Percentiles rank a stretch among this genome's conserved stretches.
Evolutionary conservation across 2,329 filamentous ascomycete genomes (phyloP).

Genomic region (Xylariaceae sp.): DNA sequence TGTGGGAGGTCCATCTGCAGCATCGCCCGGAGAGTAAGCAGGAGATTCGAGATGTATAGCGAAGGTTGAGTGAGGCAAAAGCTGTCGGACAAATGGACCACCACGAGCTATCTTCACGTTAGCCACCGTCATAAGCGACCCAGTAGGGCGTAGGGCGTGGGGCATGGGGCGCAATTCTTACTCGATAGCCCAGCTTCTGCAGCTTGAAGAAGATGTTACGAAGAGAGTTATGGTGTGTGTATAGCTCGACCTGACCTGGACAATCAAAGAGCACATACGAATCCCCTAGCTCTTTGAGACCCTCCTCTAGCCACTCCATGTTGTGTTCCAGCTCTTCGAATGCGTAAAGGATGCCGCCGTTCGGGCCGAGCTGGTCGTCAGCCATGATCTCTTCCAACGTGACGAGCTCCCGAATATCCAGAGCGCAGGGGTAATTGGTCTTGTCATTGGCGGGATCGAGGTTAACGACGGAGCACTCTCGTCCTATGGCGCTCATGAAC

Average conservation of each 20-base stretch:
- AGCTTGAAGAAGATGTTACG: conserved; percentile 87
- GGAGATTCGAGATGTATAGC: conserved; percentile 87
- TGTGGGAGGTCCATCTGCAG: conserved; percentile 96
- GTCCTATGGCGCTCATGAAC: conserved; percentile 91
- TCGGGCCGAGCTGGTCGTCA: conserved; percentile 82
- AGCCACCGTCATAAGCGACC: conserved; percentile 18
- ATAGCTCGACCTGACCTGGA: conserved; percentile 93
- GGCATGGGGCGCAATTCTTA: conserved; percentile 39
- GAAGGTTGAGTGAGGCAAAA: conserved; percentile 91
- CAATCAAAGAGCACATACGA: conserved; percentile 96
- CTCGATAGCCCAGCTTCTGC: conserved; percentile 87
- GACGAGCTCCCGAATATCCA: conserved; percentile 85
- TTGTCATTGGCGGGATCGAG: conserved; percentile 95
- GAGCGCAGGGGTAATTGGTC: conserved; percentile 78
- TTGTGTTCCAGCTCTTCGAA: conserved; percentile 94
- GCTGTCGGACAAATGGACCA: conserved; percentile 88
- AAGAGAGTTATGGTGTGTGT: conserved; percentile 88
- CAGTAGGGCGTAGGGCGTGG: conserved; percentile 10
- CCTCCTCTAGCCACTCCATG: conserved; percentile 82
- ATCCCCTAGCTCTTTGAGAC: conserved; percentile 72
- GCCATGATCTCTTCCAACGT: conserved; percentile 94
- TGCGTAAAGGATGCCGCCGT: conserved; percentile 87
- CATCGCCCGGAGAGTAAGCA: conserved; percentile 92
- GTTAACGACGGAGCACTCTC: conserved; percentile 92
- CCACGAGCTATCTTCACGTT: conserved; percentile 63